These are phyloP conservation scores for Fusarium sp. DNA, from an alignment of 2,329 filamentous ascomycete genomes.

Conservation along the genomic window DNA sequence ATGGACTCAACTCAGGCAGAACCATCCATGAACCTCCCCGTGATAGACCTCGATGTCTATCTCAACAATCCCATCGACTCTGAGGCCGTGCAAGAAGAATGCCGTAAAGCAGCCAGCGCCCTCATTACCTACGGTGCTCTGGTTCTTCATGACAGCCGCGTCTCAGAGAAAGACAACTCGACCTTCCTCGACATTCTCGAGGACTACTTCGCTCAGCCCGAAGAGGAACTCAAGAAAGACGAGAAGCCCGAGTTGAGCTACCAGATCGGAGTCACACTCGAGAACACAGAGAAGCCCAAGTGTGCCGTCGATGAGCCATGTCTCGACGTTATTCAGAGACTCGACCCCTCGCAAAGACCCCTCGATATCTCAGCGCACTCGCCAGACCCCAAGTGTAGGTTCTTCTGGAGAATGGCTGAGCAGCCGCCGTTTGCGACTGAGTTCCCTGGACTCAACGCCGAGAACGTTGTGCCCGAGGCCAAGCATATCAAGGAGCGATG, in stretches of 20 bases:
- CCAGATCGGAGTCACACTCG: slow-evolving; percentile 71
- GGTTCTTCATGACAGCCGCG: slow-evolving; percentile 69
- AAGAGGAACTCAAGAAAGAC: slow-evolving; percentile 58
- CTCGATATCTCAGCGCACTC: slow-evolving; percentile 66
- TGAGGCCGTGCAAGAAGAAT: slow-evolving; percentile 61
- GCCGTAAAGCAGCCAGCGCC: slow-evolving; percentile 63
- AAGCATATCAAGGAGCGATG: slow-evolving; percentile 62
- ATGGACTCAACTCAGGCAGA: slow-evolving; percentile 44
- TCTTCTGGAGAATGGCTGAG: slow-evolving; percentile 71
- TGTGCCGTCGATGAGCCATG: slow-evolving; percentile 72
- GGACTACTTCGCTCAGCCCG: slow-evolving; percentile 71
- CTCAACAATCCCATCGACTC: slow-evolving; percentile 57
- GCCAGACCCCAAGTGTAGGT: slow-evolving; percentile 71
- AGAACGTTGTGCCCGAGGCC: slow-evolving; percentile 65
- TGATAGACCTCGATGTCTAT: slow-evolving; percentile 69
- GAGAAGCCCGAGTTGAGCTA: slow-evolving; percentile 69
- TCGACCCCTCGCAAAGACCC: slow-evolving; percentile 65
- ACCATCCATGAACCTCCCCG: slow-evolving; percentile 65
- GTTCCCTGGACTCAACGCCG: slow-evolving; percentile 66
- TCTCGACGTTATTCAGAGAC: slow-evolving; percentile 64
- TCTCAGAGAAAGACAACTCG: slow-evolving; percentile 65
- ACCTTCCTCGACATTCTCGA: slow-evolving; percentile 71
- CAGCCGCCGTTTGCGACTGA: slow-evolving; percentile 63
- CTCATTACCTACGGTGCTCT: slow-evolving; percentile 70
- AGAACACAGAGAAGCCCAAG: slow-evolving; percentile 72